A percentile compares a stretch with the other conserved stretches of the same genome.
Conservation (phyloP, 805 yeast species). For the Suhomyces vadensis region DNA sequence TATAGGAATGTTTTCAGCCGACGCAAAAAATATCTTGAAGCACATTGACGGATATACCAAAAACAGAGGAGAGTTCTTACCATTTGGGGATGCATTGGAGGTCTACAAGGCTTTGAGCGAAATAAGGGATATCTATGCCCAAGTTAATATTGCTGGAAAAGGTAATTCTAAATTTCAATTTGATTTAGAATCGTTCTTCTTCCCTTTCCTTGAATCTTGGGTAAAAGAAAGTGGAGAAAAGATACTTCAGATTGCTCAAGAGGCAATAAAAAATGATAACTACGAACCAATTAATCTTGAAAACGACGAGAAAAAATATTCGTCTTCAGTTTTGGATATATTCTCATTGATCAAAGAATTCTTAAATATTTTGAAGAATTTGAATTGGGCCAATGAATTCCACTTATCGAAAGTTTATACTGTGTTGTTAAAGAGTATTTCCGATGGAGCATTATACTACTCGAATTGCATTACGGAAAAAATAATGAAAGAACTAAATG, state of each 20-base stretch:
- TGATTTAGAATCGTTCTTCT: constrained; percentile 58
- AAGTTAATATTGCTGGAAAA: constrained; percentile 43
- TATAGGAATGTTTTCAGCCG: constrained; percentile 55
- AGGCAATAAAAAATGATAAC: constrained; percentile 58
- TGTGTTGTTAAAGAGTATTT: constrained; percentile 57
- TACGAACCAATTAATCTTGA: constrained; percentile 53
- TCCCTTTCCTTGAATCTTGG: constrained; percentile 38
- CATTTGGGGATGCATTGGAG: constrained; percentile 58
- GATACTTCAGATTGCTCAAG: constrained; percentile 49
- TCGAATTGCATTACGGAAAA: constrained; percentile 38
- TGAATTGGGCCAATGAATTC: constrained; percentile 65
- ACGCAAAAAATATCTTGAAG: constrained; percentile 50
- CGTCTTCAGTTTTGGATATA: constrained; percentile 67
- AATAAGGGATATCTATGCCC: constrained; percentile 51
- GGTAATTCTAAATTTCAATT: constrained; percentile 41
- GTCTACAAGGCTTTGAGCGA: constrained; percentile 55
- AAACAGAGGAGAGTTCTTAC: constrained; percentile 33
- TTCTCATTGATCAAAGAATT: constrained; percentile 63
- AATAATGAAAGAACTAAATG: constrained; percentile 45
- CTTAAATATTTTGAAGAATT: constrained; percentile 53
- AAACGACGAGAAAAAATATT: constrained; percentile 42
- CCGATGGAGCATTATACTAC: constrained; percentile 59
- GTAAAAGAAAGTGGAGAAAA: constrained; percentile 46
- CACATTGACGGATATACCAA: constrained; percentile 47
- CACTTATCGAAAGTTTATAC: constrained; percentile 68